phyloP scores from a whole-genome alignment of 2,329 filamentous ascomycete genomes.

The Scedosporium minutisporum region DNA sequence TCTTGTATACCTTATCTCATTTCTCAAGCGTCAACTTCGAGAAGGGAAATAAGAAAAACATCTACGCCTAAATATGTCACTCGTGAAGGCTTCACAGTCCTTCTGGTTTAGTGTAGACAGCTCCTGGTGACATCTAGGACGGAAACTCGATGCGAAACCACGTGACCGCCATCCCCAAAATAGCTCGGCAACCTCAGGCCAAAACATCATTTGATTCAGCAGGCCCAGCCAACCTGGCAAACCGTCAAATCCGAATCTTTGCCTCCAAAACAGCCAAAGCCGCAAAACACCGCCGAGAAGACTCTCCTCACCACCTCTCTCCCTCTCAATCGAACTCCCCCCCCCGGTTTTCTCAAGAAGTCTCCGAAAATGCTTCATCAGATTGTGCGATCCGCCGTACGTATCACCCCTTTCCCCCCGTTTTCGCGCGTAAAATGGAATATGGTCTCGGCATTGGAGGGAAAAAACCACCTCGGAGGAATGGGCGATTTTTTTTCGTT shows the following conservation, averaged over 20 bases:
- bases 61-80: too few relatives aligned
- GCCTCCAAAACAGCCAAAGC: conserved; percentile 2
- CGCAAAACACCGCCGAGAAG: background rate
- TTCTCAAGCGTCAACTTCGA: too few relatives aligned
- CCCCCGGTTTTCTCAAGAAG: background rate
- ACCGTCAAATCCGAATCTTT: conserved; percentile 3
- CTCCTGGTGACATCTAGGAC: background rate
- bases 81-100: too few relatives aligned
- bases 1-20: too few relatives aligned
- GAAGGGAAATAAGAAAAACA: too few relatives aligned
- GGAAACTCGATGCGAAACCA: background rate
- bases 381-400: conserved; percentile 6
- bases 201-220: background rate
- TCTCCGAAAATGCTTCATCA: conserved; percentile 6
- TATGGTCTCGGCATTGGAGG: background rate
- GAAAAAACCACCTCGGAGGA: background rate
- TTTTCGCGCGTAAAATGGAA: background rate
- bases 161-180: background rate
- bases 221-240: background rate
- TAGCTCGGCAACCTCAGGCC: conserved; percentile 3
- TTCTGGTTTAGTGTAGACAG: too few relatives aligned
- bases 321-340: background rate
- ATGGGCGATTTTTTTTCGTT: background rate
- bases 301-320: background rate
- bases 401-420: background rate